Conservation (phyloP, 2,329 filamentous ascomycete genomes). For the Pseudocercospora vitis region DNA sequence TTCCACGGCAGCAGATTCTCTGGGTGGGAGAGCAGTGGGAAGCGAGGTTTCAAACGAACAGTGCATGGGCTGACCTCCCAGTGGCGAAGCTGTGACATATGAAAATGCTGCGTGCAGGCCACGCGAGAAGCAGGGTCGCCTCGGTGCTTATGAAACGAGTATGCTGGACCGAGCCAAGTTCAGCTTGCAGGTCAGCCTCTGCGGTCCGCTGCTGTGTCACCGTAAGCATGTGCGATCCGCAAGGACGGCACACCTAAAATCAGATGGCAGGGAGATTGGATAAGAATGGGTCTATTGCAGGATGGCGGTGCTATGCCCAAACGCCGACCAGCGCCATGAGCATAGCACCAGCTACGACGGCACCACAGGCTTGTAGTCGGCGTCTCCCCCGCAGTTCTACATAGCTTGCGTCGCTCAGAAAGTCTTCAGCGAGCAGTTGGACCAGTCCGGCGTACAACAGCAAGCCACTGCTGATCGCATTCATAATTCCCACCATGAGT, state of each 20-base stretch:
- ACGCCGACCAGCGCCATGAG: conserved; percentile 68
- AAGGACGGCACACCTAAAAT: not conserved
- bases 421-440: conserved; percentile 53
- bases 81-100: not conserved
- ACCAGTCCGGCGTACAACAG: conserved; percentile 53
- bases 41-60: not conserved
- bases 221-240: conserved; percentile 2
- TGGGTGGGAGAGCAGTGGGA: not conserved
- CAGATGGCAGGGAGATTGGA: not conserved
- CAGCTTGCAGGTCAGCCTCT: not conserved
- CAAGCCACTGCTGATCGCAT: conserved; percentile 50
- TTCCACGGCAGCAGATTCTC: not conserved
- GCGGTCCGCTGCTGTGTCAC: not conserved
- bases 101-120: conserved; percentile 1
- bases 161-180: not conserved
- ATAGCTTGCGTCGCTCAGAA: conserved; percentile 65
- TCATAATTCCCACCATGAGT: conserved; percentile 53
- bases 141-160: not conserved
- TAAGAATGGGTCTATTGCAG: not conserved
- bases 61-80: not conserved
- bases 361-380: conserved; percentile 61
- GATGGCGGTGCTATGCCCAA: conserved; percentile 52
- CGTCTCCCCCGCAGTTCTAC: conserved; percentile 57
- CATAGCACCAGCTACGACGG: conserved; percentile 60
- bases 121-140: not conserved